Evolutionary conservation across 345 rosid genomes (phyloP).

Genomic region (Gossypium ekmanianum): DNA sequence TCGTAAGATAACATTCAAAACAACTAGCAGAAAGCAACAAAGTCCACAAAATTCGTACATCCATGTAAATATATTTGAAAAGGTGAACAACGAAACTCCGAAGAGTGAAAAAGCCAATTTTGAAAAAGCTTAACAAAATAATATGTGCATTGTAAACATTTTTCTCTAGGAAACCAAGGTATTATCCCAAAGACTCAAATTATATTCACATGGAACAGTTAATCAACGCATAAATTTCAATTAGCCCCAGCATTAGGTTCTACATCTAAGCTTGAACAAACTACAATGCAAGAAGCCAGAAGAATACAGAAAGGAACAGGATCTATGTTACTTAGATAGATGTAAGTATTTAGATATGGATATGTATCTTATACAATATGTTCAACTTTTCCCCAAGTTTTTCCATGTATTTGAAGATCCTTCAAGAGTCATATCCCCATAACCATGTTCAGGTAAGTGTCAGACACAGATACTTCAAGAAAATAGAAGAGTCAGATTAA

Average conservation of each 20-base stretch:
- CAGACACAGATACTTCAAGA: neutral
- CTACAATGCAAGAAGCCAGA: neutral
- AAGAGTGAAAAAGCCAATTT: neutral
- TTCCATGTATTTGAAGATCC: neutral
- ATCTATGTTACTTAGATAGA: neutral
- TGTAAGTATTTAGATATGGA: neutral
- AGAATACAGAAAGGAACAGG: neutral
- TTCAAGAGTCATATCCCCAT: neutral
- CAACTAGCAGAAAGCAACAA: neutral
- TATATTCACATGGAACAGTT: neutral
- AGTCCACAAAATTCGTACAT: neutral
- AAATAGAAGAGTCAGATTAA: neutral
- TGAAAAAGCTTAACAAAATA: neutral
- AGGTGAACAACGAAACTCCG: neutral
- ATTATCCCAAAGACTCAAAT: neutral
- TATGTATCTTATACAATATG: neutral
- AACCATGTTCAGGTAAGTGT: neutral
- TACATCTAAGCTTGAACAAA: slow-evolving; percentile 1
- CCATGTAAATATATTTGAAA: neutral
- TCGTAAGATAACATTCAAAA: neutral
- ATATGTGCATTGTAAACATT: neutral
- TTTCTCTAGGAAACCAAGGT: no score
- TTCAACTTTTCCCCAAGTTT: neutral
- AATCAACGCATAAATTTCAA: neutral
- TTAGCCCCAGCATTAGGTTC: neutral